A percentile compares a stretch with the other conserved stretches of the same genome.
These are phyloP conservation scores for Backusella macrospora DNA, from an alignment of 192 early-diverging fungal genomes.

Conservation along the genomic window DNA sequence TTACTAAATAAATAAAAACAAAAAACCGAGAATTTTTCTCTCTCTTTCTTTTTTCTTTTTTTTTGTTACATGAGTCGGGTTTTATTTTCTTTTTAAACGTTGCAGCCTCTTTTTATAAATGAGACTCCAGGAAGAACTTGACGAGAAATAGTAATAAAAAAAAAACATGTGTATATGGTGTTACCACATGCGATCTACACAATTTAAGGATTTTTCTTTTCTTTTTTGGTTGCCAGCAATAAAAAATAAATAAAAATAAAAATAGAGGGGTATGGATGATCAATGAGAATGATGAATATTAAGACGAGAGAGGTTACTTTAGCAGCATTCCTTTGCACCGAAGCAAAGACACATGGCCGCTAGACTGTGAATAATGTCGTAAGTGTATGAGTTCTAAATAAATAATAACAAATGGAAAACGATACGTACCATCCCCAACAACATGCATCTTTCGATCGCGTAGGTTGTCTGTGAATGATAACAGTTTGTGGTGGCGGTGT, in stretches of 20 bases:
- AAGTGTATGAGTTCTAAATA: not conserved
- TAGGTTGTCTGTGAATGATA: slow-evolving; percentile 23
- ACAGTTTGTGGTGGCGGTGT: slow-evolving; percentile 19
- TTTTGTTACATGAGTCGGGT: not conserved
- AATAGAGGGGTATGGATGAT: not conserved
- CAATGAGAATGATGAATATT: not conserved
- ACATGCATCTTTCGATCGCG: slow-evolving; percentile 21
- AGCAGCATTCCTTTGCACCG: slow-evolving; percentile 28
- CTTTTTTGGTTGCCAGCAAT: slow-evolving; percentile 17
- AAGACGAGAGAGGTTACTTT: not conserved
- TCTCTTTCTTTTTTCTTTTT: not conserved
- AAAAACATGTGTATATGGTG: slow-evolving; percentile 6
- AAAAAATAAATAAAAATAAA: slow-evolving; percentile 6
- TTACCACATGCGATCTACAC: slow-evolving; percentile 3
- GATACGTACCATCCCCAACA: slow-evolving; percentile 28
- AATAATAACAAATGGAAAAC: not conserved
- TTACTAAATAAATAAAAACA: not conserved
- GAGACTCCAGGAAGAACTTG: not conserved
- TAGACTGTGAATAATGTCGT: slow-evolving; percentile 8
- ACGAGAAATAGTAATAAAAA: not conserved
- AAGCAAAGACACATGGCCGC: slow-evolving; percentile 22
- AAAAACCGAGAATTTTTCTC: not conserved
- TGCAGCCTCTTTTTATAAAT: not conserved
- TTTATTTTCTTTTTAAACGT: not conserved
- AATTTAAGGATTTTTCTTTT: slow-evolving; percentile 2